Percentiles rank a stretch among this genome's conserved stretches.
Evolutionary conservation across 2,329 filamentous ascomycete genomes (phyloP).

Genomic region (Penicillium digitatum): DNA sequence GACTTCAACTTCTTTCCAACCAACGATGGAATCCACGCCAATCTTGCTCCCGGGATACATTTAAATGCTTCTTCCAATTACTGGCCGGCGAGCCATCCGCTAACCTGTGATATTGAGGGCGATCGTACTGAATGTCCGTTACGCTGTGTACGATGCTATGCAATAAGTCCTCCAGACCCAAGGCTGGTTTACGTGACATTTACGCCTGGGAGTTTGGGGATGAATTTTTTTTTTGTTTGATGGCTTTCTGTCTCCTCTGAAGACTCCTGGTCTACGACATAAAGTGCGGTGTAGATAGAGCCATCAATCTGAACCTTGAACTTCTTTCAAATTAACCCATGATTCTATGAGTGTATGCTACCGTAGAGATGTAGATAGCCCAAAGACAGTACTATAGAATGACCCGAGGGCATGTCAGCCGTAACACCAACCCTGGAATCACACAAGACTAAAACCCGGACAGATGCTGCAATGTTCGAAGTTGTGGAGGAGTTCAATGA

Average conservation of each 20-base stretch:
- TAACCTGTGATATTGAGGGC: not conserved
- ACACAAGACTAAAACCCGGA: not conserved
- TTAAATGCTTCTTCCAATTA: not conserved
- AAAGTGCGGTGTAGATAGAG: conserved; percentile 8
- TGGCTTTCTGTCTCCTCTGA: not conserved
- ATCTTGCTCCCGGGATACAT: not conserved
- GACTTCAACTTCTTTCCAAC: conserved; percentile 3
- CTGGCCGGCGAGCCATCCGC: not conserved
- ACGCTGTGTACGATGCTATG: conserved; percentile 22
- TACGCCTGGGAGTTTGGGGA: conserved; percentile 11
- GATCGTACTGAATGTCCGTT: conserved; percentile 11
- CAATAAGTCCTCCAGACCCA: conserved; percentile 8
- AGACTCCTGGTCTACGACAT: not conserved
- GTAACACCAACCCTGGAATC: not conserved
- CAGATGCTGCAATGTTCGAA: not conserved
- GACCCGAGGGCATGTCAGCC: not conserved
- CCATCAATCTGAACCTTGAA: not conserved
- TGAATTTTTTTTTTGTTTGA: not conserved
- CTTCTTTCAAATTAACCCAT: not conserved
- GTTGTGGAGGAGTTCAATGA: not conserved
- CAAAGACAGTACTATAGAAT: not conserved
- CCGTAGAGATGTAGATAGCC: not conserved
- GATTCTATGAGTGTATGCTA: not conserved
- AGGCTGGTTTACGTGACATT: conserved; percentile 3
- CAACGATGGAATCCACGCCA: conserved; percentile 2